A percentile compares a stretch with the other conserved stretches of the same genome.
Evolutionary conservation across 2,329 filamentous ascomycete species (phyloP).

Genomic region (Colletotrichum theobromicola): DNA sequence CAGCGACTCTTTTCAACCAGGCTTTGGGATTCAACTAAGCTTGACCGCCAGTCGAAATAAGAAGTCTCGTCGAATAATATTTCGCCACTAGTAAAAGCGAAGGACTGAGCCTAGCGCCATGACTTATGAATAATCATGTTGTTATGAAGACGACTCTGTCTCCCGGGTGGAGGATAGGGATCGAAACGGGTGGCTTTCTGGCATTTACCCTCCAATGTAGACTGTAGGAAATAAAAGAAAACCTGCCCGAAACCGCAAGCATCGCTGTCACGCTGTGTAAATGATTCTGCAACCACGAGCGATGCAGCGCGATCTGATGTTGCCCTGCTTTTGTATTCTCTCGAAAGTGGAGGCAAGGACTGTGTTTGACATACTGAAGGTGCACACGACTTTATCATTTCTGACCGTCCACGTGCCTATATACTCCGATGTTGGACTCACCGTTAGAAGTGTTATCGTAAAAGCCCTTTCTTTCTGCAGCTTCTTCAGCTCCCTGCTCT

Average conservation of each 20-base stretch:
- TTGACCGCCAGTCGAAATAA: background rate
- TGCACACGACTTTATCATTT: background rate
- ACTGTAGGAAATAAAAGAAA: background rate
- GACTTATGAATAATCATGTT: background rate
- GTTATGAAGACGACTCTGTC: background rate
- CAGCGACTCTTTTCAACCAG: conserved; percentile 53
- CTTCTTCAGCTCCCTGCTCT: background rate
- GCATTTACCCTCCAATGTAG: background rate
- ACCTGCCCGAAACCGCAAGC: background rate
- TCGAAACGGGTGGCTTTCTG: background rate
- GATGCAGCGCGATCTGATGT: background rate
- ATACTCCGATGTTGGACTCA: no score
- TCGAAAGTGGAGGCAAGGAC: background rate
- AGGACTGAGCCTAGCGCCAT: background rate
- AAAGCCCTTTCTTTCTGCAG: background rate
- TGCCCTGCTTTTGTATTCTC: background rate
- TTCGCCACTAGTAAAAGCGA: background rate
- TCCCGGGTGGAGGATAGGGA: background rate
- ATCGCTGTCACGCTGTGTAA: background rate
- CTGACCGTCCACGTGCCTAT: background rate
- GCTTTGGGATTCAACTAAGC: conserved; percentile 44
- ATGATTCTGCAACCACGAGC: background rate
- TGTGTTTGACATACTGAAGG: background rate
- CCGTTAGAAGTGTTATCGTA: background rate
- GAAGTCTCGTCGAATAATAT: background rate